Percentiles rank a stretch among this genome's conserved stretches.
These are phyloP conservation scores for Kodamaea hsintzibuensis DNA, from an alignment of 805 yeast species.

Conservation along the genomic window DNA sequence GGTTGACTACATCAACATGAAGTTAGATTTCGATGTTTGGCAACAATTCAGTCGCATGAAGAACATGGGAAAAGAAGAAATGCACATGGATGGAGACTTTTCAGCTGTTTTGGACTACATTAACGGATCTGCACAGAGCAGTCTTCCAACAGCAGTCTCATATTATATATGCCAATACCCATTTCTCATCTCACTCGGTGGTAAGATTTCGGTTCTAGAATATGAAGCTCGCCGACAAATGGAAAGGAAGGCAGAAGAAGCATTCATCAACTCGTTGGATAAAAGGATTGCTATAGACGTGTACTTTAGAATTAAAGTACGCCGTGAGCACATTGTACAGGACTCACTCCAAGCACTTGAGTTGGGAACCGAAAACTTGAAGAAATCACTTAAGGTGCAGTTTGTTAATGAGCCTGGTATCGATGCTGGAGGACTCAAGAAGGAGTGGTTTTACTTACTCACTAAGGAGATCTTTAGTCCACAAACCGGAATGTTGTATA, in stretches of 20 bases:
- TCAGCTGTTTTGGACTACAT: conserved; percentile 49
- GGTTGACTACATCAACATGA: conserved; percentile 76
- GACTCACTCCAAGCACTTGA: conserved; percentile 74
- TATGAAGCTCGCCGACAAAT: conserved; percentile 78
- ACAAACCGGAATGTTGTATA: conserved; percentile 62
- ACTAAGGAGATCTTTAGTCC: conserved; percentile 72
- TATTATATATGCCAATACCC: conserved; percentile 83
- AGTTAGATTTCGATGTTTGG: conserved; percentile 85
- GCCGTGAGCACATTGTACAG: conserved; percentile 64
- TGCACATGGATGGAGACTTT: conserved; percentile 25
- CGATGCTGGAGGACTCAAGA: conserved; percentile 92
- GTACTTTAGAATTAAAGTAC: conserved; percentile 64
- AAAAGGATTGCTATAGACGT: conserved; percentile 63
- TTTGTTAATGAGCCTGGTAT: conserved; percentile 89
- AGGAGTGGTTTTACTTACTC: conserved; percentile 88
- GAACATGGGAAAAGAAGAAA: neutral
- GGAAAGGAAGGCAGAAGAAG: conserved; percentile 88
- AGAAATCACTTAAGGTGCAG: conserved; percentile 74
- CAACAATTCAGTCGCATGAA: conserved; percentile 42
- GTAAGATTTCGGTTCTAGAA: conserved; percentile 77
- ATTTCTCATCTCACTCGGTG: conserved; percentile 75
- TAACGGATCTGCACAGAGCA: conserved; percentile 39
- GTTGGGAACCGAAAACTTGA: conserved; percentile 51
- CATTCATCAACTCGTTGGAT: conserved; percentile 74
- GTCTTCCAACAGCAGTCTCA: conserved; percentile 13